Percentiles rank a stretch among this genome's conserved stretches.
Evolutionary conservation across 441 rosid genomes (phyloP).

Genomic region (Syzygium syzygioides): DNA sequence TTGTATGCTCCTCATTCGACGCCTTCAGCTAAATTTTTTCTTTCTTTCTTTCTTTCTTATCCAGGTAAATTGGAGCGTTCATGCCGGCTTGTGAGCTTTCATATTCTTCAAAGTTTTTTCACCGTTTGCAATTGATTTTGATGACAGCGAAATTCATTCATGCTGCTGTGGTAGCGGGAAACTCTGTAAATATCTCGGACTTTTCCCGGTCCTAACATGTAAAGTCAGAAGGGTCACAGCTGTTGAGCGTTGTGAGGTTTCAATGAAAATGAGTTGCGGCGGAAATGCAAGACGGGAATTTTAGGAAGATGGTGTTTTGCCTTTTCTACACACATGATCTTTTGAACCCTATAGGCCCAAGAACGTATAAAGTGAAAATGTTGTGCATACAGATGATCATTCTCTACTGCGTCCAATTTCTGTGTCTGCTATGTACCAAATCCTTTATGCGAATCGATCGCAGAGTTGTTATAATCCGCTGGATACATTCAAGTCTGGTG

Average conservation of each 20-base stretch:
- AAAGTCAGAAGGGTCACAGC: constrained; percentile 11
- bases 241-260: constrained; percentile 21
- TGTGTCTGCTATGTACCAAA: background rate
- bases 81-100: constrained; percentile 4
- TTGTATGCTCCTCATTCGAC: background rate
- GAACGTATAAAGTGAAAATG: background rate
- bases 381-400: background rate
- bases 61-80: background rate
- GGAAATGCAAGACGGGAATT: background rate
- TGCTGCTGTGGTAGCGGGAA: constrained; percentile 13
- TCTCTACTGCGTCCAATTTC: background rate
- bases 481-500: background rate
- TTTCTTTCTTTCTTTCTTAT: background rate
- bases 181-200: constrained; percentile 34
- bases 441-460: background rate
- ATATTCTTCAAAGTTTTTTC: background rate
- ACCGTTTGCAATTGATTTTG: constrained; percentile 13
- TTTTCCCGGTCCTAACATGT: constrained; percentile 6
- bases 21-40: background rate
- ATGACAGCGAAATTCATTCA: constrained; percentile 6
- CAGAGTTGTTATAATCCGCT: background rate
- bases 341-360: background rate
- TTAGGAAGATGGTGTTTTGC: background rate
- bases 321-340: background rate
- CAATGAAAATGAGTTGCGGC: background rate